A percentile compares a stretch with the other conserved stretches of the same genome.
These are phyloP conservation scores for Dillenia suffruticosa DNA, from an alignment of 164 flowering plant species.

Conservation along the genomic window DNA sequence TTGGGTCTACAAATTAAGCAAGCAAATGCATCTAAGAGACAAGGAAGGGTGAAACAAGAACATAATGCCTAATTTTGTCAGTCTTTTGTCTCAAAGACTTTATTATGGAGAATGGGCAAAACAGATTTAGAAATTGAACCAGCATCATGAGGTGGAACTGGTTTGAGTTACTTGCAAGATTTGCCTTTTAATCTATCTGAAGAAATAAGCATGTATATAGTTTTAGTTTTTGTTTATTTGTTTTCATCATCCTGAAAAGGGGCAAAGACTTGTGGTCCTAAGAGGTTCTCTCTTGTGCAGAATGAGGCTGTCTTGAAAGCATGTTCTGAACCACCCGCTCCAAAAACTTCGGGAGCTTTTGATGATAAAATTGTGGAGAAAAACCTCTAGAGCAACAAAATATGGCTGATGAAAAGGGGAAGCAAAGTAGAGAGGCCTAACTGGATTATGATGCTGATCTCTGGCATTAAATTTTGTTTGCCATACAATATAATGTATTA, in stretches of 20 bases:
- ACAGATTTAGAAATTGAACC: no score
- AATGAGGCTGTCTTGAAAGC: constrained; percentile 32
- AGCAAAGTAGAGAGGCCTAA: constrained; percentile 2
- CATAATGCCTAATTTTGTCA: no score
- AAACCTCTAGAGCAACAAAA: not conserved
- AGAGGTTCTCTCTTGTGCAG: constrained; percentile 10
- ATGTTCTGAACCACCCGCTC: constrained; percentile 26
- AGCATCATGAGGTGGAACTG: not conserved
- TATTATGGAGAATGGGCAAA: no score
- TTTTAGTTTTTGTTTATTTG: not conserved
- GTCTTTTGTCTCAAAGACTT: no score
- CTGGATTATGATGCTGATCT: constrained; percentile 1
- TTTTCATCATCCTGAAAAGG: not conserved
- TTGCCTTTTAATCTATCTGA: not conserved
- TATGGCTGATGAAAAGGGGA: constrained; percentile 1
- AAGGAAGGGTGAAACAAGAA: no score
- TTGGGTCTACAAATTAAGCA: no score
- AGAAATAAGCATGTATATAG: not conserved
- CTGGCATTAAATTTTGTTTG: not conserved
- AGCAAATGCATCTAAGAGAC: no score
- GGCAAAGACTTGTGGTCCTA: not conserved
- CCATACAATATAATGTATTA: no score
- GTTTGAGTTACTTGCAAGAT: not conserved
- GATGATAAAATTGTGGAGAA: constrained; percentile 3
- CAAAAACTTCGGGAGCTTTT: constrained; percentile 9